phyloP scores from a whole-genome alignment of 768 basidiomycete species.

The Vararia minispora region DNA sequence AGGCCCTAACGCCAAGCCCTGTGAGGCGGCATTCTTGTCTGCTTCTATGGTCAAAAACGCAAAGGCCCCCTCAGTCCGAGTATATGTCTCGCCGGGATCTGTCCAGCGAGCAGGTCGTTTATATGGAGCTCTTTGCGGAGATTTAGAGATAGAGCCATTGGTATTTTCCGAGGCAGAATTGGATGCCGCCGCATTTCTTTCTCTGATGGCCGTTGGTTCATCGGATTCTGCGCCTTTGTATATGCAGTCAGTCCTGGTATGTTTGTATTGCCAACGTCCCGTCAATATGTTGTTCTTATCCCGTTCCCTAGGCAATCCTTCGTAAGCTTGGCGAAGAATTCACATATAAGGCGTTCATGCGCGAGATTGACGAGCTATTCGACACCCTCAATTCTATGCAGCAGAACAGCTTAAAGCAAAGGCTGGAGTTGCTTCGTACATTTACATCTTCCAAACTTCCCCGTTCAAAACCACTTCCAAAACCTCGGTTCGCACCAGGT shows the following conservation, averaged over 20 bases:
- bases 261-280: constrained; percentile 22
- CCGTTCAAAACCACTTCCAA: constrained; percentile 2
- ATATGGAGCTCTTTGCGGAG: constrained; percentile 30
- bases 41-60: constrained; percentile 14
- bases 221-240: constrained; percentile 56
- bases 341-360: constrained; percentile 37
- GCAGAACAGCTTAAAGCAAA: constrained; percentile 44
- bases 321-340: constrained; percentile 54
- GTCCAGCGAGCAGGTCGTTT: constrained; percentile 48
- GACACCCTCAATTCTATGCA: constrained; percentile 47
- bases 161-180: constrained; percentile 47
- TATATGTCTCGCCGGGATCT: constrained; percentile 53
- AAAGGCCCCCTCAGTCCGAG: constrained; percentile 24
- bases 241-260: constrained; percentile 55
- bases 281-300: constrained; percentile 1
- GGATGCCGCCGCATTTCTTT: constrained; percentile 56
- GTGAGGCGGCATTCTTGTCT: constrained; percentile 47
- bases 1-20: constrained; percentile 42
- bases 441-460: constrained; percentile 33
- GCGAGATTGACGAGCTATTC: constrained; percentile 33
- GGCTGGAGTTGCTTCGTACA: constrained; percentile 47
- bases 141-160: constrained; percentile 43
- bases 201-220: constrained; percentile 63
- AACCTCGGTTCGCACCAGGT: constrained; percentile 38
- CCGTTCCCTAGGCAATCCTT: constrained; percentile 47